phyloP scores from a whole-genome alignment of 805 yeast genomes.

The Brettanomyces bruxellensis region DNA sequence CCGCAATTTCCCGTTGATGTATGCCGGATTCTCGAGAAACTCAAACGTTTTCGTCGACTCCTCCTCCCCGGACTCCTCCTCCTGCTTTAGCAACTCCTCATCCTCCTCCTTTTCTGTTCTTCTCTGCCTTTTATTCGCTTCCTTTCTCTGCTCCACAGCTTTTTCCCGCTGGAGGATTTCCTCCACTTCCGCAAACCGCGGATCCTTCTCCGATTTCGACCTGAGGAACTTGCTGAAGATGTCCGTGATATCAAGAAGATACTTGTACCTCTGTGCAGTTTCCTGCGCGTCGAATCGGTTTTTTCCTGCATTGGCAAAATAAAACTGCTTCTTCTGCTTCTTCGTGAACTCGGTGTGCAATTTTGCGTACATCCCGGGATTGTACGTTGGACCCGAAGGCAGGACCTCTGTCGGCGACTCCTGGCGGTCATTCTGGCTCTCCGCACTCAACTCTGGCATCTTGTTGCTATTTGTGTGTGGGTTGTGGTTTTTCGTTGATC shows the following conservation, averaged over 20 bases:
- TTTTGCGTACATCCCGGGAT: slow-evolving; percentile 9
- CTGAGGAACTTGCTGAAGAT: slow-evolving; percentile 63
- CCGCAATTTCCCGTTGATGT: slow-evolving; percentile 52
- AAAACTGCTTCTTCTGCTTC: slow-evolving; percentile 11
- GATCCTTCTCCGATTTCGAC: slow-evolving; percentile 54
- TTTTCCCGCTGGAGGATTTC: slow-evolving; percentile 24
- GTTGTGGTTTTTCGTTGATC: too few species aligned
- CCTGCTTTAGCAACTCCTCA: slow-evolving; percentile 54
- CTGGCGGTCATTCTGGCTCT: too few species aligned
- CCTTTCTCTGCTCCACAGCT: slow-evolving; percentile 3
- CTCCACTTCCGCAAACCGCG: slow-evolving; percentile 43
- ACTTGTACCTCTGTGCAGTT: slow-evolving; percentile 59
- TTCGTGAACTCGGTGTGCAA: slow-evolving; percentile 3
- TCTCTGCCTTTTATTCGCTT: slow-evolving; percentile 41
- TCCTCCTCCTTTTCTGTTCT: slow-evolving; percentile 76
- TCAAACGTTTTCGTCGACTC: slow-evolving; percentile 28
- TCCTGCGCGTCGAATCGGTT: slow-evolving; percentile 41
- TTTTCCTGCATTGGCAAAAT: slow-evolving; percentile 27
- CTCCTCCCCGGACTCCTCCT: slow-evolving; percentile 29
- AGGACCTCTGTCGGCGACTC: too few species aligned
- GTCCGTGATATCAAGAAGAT: slow-evolving; percentile 55
- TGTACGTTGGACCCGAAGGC: slow-evolving; percentile 2
- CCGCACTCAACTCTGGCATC: too few species aligned
- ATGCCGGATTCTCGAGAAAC: slow-evolving; percentile 42
- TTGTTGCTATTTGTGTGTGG: too few species aligned